Base-by-base conservation (phyloP, 305 asterid species). In the Rubia balearica region DNA sequence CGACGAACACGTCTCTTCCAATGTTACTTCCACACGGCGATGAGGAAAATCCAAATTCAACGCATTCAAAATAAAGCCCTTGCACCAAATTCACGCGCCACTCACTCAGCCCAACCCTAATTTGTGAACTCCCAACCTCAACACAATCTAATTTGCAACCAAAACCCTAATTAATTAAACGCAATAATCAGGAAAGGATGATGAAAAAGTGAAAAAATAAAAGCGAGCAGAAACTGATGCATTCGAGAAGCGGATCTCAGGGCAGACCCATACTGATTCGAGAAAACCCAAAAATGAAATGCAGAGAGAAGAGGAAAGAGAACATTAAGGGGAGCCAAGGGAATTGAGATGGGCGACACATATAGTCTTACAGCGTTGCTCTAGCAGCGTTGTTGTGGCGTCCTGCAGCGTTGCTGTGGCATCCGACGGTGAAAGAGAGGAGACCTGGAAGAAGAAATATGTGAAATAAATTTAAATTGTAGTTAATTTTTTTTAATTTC, bases 51-150 rank as follows among this genome's bases (percentile, higher is more conserved):
- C 9, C 14, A 43, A 66, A 42, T 17, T 8, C 53, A 61, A 61
- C 45, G 19, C 16, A 46, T 17, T 19, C 62, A 46, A 71, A 62
- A 30, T 61, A 46, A 46, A 49, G 63, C 63, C 69, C 63, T 62
- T 48, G 63, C 75, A 2, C 63, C 41, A 12, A 71, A 71, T 55
- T 30, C 75, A 33, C 8, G 36, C 36, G 36, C 36, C 69, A 49
- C 75, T 49, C 49, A 61, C 27, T 21, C 49, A 45, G 48, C 61
- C 65, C 64, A 72, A 22, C 76, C 76, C 71, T 72, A 53, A 69
- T 53, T 24, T 33, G 10, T 7, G 7, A 48, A n/a, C 64, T 33
- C n/a, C 3, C 56, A 12, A n/a, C 49, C 72, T 24, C 67, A 24
- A 36, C 27, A 4, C 61, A n/a, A 70, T 70, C 45, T 41, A 59